Conservation (phyloP, 164 flowering plant genomes). For the Euptelea pleiosperma region DNA sequence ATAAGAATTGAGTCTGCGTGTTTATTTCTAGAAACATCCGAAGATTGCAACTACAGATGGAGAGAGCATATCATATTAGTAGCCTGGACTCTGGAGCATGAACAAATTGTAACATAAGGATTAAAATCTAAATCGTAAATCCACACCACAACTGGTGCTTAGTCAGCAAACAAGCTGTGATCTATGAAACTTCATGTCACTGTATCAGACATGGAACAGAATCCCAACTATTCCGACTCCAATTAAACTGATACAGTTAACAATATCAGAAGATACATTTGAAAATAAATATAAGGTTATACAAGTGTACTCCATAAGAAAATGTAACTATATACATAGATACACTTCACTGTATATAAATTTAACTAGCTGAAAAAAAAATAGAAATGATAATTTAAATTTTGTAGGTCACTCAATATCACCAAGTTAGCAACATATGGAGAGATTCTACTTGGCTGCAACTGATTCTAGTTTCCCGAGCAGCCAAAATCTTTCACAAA, state of each 20-base stretch:
- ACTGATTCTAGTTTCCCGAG: no score
- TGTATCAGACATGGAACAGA: no score
- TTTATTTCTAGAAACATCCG: slow-evolving; percentile 40
- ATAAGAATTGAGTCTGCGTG: slow-evolving; percentile 50
- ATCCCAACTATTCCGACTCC: no score
- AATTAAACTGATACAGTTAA: no score
- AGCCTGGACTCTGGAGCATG: background rate
- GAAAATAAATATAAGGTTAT: no score
- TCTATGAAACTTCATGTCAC: background rate
- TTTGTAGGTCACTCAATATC: background rate
- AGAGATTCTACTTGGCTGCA: no score
- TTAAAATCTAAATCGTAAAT: background rate
- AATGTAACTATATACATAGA: background rate
- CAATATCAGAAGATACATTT: no score
- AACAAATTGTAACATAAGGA: background rate
- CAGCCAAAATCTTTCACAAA: no score
- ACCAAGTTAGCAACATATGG: no score
- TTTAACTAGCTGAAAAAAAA: background rate
- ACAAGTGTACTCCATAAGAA: no score
- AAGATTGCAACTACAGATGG: slow-evolving; percentile 52
- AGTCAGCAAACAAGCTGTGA: background rate
- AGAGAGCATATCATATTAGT: slow-evolving; percentile 14
- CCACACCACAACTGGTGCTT: background rate
- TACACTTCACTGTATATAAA: background rate
- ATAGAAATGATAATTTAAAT: background rate